Percentiles rank a stretch among this genome's conserved stretches.
These are phyloP conservation scores for Magnolia changhungtana DNA, from an alignment of 164 flowering plant genomes.

Conservation along the genomic window DNA sequence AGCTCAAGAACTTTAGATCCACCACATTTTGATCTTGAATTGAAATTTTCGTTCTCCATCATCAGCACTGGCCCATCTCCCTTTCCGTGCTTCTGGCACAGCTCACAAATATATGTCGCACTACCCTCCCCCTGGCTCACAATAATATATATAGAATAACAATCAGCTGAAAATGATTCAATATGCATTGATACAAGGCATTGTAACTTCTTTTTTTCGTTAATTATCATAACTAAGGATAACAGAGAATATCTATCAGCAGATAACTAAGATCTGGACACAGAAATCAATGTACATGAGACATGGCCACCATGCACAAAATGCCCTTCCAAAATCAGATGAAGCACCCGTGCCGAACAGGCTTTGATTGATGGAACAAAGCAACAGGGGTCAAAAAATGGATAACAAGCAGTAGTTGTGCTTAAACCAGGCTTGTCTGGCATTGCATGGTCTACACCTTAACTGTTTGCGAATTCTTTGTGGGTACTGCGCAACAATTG, in stretches of 20 bases:
- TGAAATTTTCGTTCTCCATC: slow-evolving; percentile 9
- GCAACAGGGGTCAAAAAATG: background rate
- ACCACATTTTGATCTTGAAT: slow-evolving; percentile 12
- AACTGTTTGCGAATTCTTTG: too few relatives aligned
- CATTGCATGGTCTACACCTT: too few relatives aligned
- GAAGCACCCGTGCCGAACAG: background rate
- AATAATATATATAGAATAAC: slow-evolving; percentile 1
- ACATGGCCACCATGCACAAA: background rate
- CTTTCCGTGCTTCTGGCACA: slow-evolving; percentile 70
- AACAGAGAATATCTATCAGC: background rate
- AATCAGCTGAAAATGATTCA: slow-evolving; percentile 3
- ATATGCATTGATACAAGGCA: background rate
- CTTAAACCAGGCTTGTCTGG: too few relatives aligned
- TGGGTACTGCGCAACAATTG: too few relatives aligned
- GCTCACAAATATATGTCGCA: slow-evolving; percentile 58
- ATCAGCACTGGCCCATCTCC: slow-evolving; percentile 12
- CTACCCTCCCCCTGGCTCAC: slow-evolving; percentile 28
- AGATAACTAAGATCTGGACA: background rate
- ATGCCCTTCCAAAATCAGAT: background rate
- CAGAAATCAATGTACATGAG: background rate
- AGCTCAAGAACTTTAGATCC: slow-evolving; percentile 21
- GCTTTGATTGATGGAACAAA: background rate
- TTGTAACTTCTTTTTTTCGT: background rate
- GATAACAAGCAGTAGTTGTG: background rate
- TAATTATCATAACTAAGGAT: background rate